Base-by-base conservation (phyloP, 352 stramenopile species). In the Aphanomyces euteiches region DNA sequence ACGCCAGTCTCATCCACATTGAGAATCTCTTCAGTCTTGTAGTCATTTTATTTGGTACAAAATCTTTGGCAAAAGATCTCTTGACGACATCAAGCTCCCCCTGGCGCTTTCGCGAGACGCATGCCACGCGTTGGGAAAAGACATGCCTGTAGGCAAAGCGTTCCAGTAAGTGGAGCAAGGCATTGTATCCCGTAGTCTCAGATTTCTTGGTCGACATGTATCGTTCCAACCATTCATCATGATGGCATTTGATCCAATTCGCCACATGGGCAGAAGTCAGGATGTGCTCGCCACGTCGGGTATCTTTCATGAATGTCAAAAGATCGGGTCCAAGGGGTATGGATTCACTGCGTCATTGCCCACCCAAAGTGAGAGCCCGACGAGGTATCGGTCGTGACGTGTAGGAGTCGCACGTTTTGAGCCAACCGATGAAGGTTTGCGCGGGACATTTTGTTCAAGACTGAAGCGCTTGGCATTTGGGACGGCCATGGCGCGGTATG, bases 301-400 rank as follows among this genome's bases (percentile, higher is more conserved):
- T 81, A 43, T 90, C 69, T 58, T 92, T 81, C 40, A 92, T 82
- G 0, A 58, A 58, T 12, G 50, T 36, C 15, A 58, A 36, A 58
- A 58, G 50, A 12, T 58, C 15, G 17, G 15, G 15, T 8, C 50
- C 15, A 58, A 58, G 3, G 7, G 50, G 50, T 0, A 58, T 58
- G 7, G 50, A 19, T 50, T 50, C 43, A 50, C 17, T 12, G 10
- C 43, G 43, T n/a, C 43, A 1, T 50, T 50, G 43, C 43, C 43
- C 43, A 2, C 43, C 43, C 10, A 50, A n/a, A 12, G 43, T 50
- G 28, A 28, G 28, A 28, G 28, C 28, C 28, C 28, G 28, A 28
- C 28, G 28, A 28, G 28, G 2, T 28, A 28, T 2, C 28, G 28
- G 28, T 28, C 28, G 28, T 28, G 28, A 28, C 28, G 28, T 50